Conservation (phyloP, 116 monocot genomes). For the Trichopus zeylanicus region DNA sequence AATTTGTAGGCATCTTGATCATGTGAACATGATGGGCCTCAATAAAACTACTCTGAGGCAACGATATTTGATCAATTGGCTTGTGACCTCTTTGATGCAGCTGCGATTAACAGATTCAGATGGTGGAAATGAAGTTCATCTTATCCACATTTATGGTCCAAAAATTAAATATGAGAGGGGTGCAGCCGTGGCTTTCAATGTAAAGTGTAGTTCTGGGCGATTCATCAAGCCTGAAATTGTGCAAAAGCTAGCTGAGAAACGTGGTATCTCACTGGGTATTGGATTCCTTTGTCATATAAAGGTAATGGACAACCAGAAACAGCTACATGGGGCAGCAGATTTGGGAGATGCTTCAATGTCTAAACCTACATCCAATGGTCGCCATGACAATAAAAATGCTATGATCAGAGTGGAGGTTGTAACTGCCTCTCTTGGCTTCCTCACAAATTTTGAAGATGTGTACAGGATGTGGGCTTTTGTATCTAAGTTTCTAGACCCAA, state of each 20-base stretch:
- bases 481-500: conserved; percentile 80
- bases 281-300: conserved; percentile 87
- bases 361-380: conserved; percentile 27
- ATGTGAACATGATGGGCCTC: conserved; percentile 72
- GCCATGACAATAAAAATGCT: conserved; percentile 36
- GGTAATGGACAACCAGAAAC: conserved; percentile 27
- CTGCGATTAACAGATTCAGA: conserved; percentile 40
- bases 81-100: conserved; percentile 71
- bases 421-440: conserved; percentile 92
- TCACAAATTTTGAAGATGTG: conserved; percentile 95
- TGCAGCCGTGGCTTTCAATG: conserved; percentile 82
- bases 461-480: conserved; percentile 96
- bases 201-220: conserved; percentile 37
- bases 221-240: conserved; percentile 69
- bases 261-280: conserved; percentile 72
- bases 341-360: conserved; percentile 27
- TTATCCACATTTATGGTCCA: conserved; percentile 76
- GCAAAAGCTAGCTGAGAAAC: conserved; percentile 73
- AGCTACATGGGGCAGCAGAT: conserved; percentile 21
- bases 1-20: conserved; percentile 74
- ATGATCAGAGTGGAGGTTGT: conserved; percentile 71
- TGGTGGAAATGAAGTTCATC: conserved; percentile 24
- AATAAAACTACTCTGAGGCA: conserved; percentile 55
- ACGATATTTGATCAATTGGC: conserved; percentile 81
- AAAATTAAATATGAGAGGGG: conserved; percentile 89